Evolutionary conservation across 306 rosid genomes (phyloP).

Genomic region (Trichosanthes truncata): DNA sequence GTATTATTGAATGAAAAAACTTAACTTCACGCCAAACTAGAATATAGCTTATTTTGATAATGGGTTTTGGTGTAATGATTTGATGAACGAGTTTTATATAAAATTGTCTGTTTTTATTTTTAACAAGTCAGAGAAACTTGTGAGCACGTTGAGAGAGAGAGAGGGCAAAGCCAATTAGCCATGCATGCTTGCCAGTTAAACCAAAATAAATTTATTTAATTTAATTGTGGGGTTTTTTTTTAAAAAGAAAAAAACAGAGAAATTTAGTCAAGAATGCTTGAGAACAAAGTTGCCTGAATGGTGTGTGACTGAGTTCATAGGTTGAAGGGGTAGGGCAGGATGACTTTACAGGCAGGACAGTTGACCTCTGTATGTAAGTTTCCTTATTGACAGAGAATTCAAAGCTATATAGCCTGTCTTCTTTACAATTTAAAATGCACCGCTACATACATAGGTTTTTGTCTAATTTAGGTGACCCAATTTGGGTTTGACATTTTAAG

Average conservation of each 20-base stretch:
- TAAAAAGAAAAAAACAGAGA: background rate
- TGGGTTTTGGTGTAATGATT: background rate
- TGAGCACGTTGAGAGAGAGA: slow-evolving; percentile 6
- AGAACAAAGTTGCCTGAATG: background rate
- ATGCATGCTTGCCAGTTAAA: background rate
- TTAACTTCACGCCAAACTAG: background rate
- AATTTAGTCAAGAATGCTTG: background rate
- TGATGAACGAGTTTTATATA: background rate
- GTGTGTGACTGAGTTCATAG: background rate
- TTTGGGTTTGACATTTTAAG: too few species aligned
- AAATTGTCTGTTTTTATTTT: background rate
- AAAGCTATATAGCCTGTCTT: background rate
- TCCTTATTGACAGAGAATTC: background rate
- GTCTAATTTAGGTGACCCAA: too few species aligned
- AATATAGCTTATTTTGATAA: background rate
- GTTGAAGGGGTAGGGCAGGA: background rate
- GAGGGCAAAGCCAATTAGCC: too few species aligned
- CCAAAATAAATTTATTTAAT: background rate
- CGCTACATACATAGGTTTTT: too few species aligned
- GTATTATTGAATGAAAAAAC: background rate
- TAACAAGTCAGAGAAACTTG: background rate
- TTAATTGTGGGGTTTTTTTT: background rate
- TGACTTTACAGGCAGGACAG: slow-evolving; percentile 1
- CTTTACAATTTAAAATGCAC: background rate
- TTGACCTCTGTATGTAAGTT: background rate